These are phyloP conservation scores for Pleodorina starrii DNA, from an alignment of 139 green algal species.

Conservation along the genomic window DNA sequence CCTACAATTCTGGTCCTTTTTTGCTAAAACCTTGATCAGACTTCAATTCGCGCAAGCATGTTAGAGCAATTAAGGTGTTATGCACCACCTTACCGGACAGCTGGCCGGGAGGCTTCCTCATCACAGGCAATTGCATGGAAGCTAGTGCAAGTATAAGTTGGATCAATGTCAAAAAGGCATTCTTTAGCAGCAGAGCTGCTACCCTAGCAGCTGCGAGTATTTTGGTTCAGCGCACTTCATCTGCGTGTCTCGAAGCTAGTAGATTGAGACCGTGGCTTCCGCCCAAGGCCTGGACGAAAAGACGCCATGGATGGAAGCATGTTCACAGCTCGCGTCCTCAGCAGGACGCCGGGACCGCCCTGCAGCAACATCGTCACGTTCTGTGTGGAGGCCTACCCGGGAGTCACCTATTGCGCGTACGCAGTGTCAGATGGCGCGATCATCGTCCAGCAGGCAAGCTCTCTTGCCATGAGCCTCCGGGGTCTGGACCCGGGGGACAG, in stretches of 20 bases:
- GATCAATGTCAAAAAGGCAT: neutral
- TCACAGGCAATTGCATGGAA: neutral
- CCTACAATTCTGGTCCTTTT: no score
- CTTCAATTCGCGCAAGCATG: no score
- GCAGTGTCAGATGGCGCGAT: slow-evolving; percentile 64
- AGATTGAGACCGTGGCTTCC: neutral
- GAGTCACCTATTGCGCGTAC: slow-evolving; percentile 58
- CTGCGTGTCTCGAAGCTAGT: neutral
- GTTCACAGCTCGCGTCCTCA: slow-evolving; percentile 27
- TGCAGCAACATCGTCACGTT: slow-evolving; percentile 60
- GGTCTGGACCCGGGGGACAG: neutral
- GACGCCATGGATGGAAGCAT: slow-evolving; percentile 8
- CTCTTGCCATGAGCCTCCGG: neutral
- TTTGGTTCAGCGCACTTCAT: neutral
- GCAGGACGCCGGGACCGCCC: slow-evolving; percentile 16
- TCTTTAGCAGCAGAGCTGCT: neutral
- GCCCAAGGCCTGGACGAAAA: neutral
- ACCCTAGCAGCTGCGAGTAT: no score
- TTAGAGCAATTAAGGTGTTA: no score
- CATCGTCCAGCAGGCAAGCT: slow-evolving; percentile 61
- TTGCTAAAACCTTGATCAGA: no score
- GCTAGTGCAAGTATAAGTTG: neutral
- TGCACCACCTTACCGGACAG: no score
- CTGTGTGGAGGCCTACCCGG: slow-evolving; percentile 41
- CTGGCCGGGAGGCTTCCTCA: no score